Base-by-base conservation (phyloP, 129 eudicot species). In the Flaveria sonorensis region DNA sequence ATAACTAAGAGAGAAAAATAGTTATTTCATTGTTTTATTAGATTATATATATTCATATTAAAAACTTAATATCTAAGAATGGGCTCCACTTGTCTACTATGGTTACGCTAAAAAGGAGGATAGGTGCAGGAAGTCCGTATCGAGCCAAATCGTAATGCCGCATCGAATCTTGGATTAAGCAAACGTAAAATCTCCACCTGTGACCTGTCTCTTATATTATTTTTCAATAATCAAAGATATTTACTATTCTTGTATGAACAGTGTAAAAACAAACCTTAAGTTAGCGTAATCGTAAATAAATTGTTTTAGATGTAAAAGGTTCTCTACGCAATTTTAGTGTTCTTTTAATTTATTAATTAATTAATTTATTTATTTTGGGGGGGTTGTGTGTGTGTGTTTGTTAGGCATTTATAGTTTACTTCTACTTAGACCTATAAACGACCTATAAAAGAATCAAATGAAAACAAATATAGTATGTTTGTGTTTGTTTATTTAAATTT, bases 111-210 rank as follows among this genome's bases (percentile, higher is more conserved):
- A 56, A 19, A 71, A 73, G 70, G 70, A 64, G 26, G 45, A 21
- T 52, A 24, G 55, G 68, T 64, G 57, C 74, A 77, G 70, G 56
- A 52, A 52, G 20, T 77, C 80, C 73, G 42, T 21, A 67, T 48
- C 18, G 43, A 66, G 67, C 74, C 68, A 67, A 40, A 67, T 66
- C 74, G 74, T 9, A 53, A 39, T 28, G 43, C 52, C 51, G 81
- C 78, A 74, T 74, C 68, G n/a, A 73, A 73, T 73, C 55, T 16
- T 67, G 69, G 66, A 60, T 19, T 56, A 74, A 40, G 19, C 39
- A 63, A 63, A 62, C 63, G 36, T 62, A 75, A 63, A 64, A 63
- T 30, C 23, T 63, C 51, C 19, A 48, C 15, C 3, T 76, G 66
- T 65, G 13, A 48, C 15, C 3, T 76, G 66, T 65, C 53, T 66